Evolutionary conservation across 1,284 basidiomycete species (phyloP).

Genomic region (Gomphus sp.): DNA sequence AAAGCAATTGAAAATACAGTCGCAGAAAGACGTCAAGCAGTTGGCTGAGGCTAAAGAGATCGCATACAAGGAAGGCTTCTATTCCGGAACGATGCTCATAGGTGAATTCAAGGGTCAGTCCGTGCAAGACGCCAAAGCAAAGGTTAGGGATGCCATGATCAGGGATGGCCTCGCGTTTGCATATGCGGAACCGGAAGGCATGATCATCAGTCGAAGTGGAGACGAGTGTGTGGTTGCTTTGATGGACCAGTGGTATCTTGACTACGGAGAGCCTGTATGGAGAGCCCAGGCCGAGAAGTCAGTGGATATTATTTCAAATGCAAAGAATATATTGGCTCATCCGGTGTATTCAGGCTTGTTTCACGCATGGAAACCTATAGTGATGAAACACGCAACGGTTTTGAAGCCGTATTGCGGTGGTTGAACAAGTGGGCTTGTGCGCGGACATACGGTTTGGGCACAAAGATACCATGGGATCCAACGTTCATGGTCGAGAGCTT

Average conservation of each 20-base stretch:
- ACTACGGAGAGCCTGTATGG: constrained; percentile 93
- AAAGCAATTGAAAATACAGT: constrained; percentile 90
- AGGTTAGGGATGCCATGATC: constrained; percentile 84
- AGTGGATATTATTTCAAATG: constrained; percentile 19
- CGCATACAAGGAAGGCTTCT: constrained; percentile 98
- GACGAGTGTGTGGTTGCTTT: constrained; percentile 98
- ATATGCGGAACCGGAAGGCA: constrained; percentile 94
- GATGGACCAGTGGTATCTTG: constrained; percentile 99
- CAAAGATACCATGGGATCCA: constrained; percentile 94
- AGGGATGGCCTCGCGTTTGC: constrained; percentile 71
- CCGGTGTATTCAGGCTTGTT: constrained; percentile 47
- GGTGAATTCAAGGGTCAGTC: constrained; percentile 84
- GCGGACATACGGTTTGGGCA: constrained; percentile 92
- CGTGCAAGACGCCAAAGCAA: constrained; percentile 87
- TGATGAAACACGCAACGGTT: constrained; percentile 83
- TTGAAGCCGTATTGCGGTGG: constrained; percentile 91
- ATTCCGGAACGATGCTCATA: constrained; percentile 83
- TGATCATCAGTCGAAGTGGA: constrained; percentile 81
- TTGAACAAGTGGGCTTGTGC: constrained; percentile 99
- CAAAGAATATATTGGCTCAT: not conserved
- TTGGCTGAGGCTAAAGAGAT: constrained; percentile 96
- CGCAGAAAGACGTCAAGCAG: constrained; percentile 89
- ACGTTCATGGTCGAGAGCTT: constrained; percentile 95
- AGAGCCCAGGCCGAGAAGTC: constrained; percentile 79
- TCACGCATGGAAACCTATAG: constrained; percentile 87